Percentiles rank a stretch among this genome's conserved stretches.
phyloP scores from a whole-genome alignment of 805 yeast genomes.

The Suhomyces kilbournensis region DNA sequence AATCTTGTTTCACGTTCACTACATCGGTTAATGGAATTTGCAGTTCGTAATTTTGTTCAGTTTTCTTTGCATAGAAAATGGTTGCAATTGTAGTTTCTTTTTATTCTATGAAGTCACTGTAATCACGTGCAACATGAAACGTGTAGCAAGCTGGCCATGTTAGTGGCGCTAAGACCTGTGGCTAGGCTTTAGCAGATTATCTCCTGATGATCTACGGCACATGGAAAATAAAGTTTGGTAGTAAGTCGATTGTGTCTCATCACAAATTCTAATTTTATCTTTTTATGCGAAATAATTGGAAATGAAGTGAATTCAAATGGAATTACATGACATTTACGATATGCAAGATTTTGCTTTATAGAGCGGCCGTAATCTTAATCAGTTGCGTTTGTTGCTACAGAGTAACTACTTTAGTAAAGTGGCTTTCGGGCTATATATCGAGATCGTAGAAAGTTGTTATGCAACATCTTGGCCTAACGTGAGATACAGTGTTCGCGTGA shows the following conservation, averaged over 20 bases:
- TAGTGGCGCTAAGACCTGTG: not conserved
- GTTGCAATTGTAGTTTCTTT: not conserved
- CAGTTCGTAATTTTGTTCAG: not conserved
- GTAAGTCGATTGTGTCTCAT: not conserved
- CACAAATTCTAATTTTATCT: not conserved
- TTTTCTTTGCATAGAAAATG: not conserved
- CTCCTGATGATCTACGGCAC: not conserved
- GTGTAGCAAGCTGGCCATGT: not conserved
- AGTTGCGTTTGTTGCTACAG: not conserved
- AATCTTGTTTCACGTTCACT: not conserved
- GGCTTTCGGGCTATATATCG: not conserved
- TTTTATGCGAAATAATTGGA: not conserved
- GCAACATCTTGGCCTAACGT: not conserved
- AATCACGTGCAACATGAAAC: not conserved
- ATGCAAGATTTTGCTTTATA: not conserved
- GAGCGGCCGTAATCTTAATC: not conserved
- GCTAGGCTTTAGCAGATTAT: not conserved
- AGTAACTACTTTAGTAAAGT: not conserved
- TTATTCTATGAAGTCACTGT: not conserved
- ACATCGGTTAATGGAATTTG: not conserved
- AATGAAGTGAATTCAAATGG: not conserved
- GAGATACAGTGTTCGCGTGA: not conserved
- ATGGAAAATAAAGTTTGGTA: not conserved
- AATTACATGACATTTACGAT: not conserved
- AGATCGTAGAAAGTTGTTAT: not conserved